These are phyloP conservation scores for Closterium sp. DNA, from an alignment of 139 green algal species.

Conservation along the genomic window DNA sequence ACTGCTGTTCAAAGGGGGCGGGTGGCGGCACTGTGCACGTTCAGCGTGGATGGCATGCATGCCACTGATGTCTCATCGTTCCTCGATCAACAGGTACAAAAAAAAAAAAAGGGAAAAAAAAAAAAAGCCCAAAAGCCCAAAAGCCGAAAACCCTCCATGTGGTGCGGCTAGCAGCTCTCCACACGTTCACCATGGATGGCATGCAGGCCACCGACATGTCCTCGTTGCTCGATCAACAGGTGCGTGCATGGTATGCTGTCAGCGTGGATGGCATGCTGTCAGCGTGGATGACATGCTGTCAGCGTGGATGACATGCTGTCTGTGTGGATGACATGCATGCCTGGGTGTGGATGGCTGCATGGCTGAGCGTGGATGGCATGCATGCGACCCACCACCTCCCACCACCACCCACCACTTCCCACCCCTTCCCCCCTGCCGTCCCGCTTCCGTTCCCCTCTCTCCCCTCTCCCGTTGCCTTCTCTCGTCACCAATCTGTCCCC, in stretches of 20 bases:
- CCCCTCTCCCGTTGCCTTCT: no score
- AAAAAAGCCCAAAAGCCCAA: no score
- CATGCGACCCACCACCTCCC: background rate
- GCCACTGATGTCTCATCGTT: background rate
- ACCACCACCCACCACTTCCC: background rate
- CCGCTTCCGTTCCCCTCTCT: background rate
- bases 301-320: no score
- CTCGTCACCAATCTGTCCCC: no score
- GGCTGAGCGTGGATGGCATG: background rate
- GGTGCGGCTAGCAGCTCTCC: background rate
- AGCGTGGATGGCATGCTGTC: no score
- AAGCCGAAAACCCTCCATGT: no score
- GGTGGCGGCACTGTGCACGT: conserved; percentile 81
- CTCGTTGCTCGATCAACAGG: background rate
- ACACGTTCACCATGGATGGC: no score
- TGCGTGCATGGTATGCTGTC: background rate
- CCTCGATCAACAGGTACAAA: background rate
- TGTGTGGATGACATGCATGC: background rate
- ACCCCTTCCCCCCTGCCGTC: no score
- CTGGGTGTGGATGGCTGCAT: background rate
- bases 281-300: no score
- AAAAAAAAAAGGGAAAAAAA: no score
- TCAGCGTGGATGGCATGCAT: conserved; percentile 56
- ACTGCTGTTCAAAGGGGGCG: background rate
- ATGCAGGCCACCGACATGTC: no score